Percentiles rank a stretch among this genome's conserved stretches.
These are phyloP conservation scores for Echinochloa phyllopogon DNA, from an alignment of 176 grass and related monocot species.

Conservation along the genomic window DNA sequence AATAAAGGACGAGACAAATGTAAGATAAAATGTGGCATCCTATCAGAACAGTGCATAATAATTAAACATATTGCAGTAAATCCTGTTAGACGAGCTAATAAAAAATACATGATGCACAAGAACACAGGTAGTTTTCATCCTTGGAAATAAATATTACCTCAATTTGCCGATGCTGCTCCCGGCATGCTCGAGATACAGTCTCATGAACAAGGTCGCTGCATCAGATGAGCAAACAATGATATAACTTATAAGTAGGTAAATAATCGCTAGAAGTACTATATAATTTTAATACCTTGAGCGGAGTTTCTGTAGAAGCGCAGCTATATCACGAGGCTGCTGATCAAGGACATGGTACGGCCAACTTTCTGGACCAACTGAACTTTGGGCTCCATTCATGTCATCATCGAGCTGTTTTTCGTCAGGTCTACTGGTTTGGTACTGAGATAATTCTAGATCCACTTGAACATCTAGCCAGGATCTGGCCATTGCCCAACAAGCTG, in stretches of 20 bases:
- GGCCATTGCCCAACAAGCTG: conserved; percentile 96
- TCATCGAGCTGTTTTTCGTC: conserved; percentile 79
- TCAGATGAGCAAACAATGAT: conserved; percentile 31
- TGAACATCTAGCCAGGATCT: conserved; percentile 94
- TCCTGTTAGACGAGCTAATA: neutral
- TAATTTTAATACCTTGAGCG: conserved; percentile 77
- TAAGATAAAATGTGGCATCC: conserved; percentile 24
- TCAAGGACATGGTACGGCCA: conserved; percentile 92
- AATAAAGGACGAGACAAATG: neutral
- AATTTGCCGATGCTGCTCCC: conserved; percentile 92
- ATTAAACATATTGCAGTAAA: neutral
- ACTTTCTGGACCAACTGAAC: conserved; percentile 64
- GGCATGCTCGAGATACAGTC: conserved; percentile 84
- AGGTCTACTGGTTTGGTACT: conserved; percentile 66
- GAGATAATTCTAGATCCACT: conserved; percentile 82
- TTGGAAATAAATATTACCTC: conserved; percentile 59
- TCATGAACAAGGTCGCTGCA: conserved; percentile 93
- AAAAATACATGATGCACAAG: conserved; percentile 14
- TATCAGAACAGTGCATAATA: neutral
- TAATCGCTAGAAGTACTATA: conserved; percentile 6
- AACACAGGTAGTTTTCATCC: conserved; percentile 4
- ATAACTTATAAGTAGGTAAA: conserved; percentile 26
- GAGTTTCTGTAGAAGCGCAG: conserved; percentile 93
- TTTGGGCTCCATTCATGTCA: conserved; percentile 77
- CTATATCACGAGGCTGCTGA: conserved; percentile 90